Base-by-base conservation (phyloP, 495 filamentous ascomycete genomes). In the Astrothelium subdiscretum region DNA sequence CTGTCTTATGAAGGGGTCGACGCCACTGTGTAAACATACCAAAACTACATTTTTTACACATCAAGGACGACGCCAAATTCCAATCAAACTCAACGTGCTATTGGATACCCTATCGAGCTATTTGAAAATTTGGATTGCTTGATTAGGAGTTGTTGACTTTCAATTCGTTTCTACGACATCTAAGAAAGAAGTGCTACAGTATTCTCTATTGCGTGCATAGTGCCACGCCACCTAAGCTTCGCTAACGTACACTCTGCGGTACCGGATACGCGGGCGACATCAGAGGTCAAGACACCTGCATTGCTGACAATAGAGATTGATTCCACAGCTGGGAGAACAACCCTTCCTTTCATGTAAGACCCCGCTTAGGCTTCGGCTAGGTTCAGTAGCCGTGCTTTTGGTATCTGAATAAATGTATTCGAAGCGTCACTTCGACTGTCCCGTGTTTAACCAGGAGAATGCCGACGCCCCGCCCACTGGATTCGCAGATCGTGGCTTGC, bases 381-480 rank as follows among this genome's bases (percentile, higher is more conserved):
- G 35, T 27, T 10, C 8, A 29, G 2, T 3, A 54, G 48, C 48
- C 5, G 20, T 29, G 15, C 48, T 29, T 11, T 11, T 5, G 20
- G 24, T 27, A 29, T 54, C 1, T 48, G 10, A 48, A 12, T 22
- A 12, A 22, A 20, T 6, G 20, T 18, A 5, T 22, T 22, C 5
- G n/a, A n/a, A 48, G 3, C 31, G 15, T 62, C 60, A 62, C 60
- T 62, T 62, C 32, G 60, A 62, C 24, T 54, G 43, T 12, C 68
- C 72, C 60, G 76, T 68, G 67, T 86, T 87, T 74, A 97, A 84
- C 91, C 92, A 98, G n/a, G 87, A 82, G 77, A 98, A 98, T 15
- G 94, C 94, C 27, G 90, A 92, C n/a, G 89, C 94, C 38, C 89
- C 86, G 12, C 94, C 94, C 42, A 97, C 79, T 2, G 94, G 92